phyloP scores from a whole-genome alignment of 768 basidiomycete species.

The Cystobasidiopsis lactophilus region DNA sequence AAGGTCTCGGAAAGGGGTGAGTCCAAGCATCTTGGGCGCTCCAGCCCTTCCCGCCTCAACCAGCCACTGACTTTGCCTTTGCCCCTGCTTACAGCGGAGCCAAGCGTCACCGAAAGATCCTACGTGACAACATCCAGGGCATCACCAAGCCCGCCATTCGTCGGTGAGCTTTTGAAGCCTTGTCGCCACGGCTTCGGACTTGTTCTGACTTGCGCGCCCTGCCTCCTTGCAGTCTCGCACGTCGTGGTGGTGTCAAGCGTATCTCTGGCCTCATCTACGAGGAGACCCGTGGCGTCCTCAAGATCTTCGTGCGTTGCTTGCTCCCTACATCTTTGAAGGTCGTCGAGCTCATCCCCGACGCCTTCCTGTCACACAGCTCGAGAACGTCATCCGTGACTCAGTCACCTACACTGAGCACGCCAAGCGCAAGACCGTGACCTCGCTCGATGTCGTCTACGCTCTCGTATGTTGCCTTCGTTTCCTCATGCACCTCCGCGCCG shows the following conservation, averaged over 20 bases:
- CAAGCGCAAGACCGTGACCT: conserved; percentile 70
- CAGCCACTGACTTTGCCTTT: neutral
- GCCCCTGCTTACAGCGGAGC: conserved; percentile 18
- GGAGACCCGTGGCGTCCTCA: conserved; percentile 84
- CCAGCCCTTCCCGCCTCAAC: neutral
- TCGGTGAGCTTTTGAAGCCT: too few species aligned
- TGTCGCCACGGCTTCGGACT: conserved; percentile 33
- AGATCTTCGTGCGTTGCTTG: too few species aligned
- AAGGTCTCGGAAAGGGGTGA: conserved; percentile 31
- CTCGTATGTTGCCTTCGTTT: too few species aligned
- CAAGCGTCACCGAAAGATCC: conserved; percentile 54
- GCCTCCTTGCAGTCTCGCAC: conserved; percentile 51
- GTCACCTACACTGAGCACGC: conserved; percentile 89
- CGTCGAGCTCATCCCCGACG: neutral
- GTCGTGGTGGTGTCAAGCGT: conserved; percentile 95
- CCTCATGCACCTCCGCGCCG: too few species aligned
- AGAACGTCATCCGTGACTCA: conserved; percentile 72
- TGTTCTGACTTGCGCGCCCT: too few species aligned
- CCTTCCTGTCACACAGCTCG: neutral
- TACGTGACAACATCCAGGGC: conserved; percentile 34
- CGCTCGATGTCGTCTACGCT: conserved; percentile 47
- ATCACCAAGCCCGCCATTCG: conserved; percentile 35
- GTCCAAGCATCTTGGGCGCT: too few species aligned
- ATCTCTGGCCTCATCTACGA: conserved; percentile 56
- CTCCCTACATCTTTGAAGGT: conserved; percentile 34